Percentiles rank a stretch among this genome's conserved stretches.
These are phyloP conservation scores for Phylloporus sp. DNA, from an alignment of 1,284 basidiomycete species.

Conservation along the genomic window DNA sequence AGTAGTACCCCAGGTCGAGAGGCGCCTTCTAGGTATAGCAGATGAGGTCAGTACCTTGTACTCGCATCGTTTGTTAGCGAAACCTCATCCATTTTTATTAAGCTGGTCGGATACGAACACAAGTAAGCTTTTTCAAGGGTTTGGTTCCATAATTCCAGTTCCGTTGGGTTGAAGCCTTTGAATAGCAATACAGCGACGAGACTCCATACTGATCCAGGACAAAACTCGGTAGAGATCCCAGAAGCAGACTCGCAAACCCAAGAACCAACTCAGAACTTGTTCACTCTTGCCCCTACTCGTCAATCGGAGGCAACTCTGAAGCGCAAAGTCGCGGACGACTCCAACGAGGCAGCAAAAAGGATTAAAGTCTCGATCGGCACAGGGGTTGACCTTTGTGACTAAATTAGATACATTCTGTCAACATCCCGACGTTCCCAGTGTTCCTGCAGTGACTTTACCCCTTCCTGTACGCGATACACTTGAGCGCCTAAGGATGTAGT, in stretches of 20 bases:
- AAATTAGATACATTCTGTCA: constrained; percentile 13
- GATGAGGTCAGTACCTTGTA: constrained; percentile 56
- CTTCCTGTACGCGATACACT: neutral
- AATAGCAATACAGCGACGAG: constrained; percentile 13
- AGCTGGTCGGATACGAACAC: constrained; percentile 36
- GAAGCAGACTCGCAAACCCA: constrained; percentile 56
- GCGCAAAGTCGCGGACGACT: constrained; percentile 39
- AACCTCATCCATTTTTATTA: constrained; percentile 12
- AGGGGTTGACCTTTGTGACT: constrained; percentile 68
- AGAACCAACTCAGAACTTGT: constrained; percentile 53
- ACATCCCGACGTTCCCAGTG: neutral
- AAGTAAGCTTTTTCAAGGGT: constrained; percentile 10
- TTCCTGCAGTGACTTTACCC: neutral
- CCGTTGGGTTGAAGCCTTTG: constrained; percentile 3
- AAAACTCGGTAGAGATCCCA: constrained; percentile 9
- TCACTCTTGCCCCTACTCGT: constrained; percentile 16
- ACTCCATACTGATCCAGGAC: neutral
- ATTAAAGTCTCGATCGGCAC: constrained; percentile 63
- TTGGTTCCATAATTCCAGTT: neutral
- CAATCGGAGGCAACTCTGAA: constrained; percentile 34
- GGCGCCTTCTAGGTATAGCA: constrained; percentile 62
- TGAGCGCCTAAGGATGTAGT: neutral
- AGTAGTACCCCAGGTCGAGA: constrained; percentile 65
- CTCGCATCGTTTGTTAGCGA: constrained; percentile 1
- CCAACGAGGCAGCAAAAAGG: constrained; percentile 51